Conservation (phyloP, 371 early-diverging fungal genomes). For the Actinomortierella wolfii region DNA sequence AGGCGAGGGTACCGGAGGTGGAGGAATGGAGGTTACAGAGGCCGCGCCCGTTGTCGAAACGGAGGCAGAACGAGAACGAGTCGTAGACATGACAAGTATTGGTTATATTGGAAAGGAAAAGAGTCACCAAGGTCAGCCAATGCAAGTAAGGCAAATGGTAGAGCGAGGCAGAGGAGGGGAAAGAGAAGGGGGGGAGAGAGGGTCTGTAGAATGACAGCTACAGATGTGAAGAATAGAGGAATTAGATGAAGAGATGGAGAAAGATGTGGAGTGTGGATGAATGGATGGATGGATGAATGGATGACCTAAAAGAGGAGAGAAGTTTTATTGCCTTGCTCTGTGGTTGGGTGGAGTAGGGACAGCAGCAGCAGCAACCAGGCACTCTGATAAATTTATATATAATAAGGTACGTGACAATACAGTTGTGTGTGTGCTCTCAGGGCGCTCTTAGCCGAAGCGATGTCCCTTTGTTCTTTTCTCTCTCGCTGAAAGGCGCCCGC, state of each 20-base stretch:
- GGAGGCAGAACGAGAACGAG: constrained; percentile 33
- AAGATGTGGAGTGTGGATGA: neutral
- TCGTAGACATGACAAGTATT: neutral
- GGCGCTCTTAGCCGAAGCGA: neutral
- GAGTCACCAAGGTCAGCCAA: constrained; percentile 1
- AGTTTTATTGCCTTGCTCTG: too few species aligned
- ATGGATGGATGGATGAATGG: neutral
- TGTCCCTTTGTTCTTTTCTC: neutral
- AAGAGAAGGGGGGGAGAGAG: neutral
- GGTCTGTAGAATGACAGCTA: neutral
- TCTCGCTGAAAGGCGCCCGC: neutral
- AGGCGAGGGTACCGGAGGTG: constrained; percentile 16
- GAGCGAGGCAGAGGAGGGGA: neutral
- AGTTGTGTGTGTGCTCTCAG: too few species aligned
- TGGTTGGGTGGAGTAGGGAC: too few species aligned
- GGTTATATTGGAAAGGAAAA: constrained; percentile 4
- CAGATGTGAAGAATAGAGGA: neutral
- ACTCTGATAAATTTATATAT: neutral
- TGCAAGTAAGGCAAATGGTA: neutral
- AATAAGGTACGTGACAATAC: too few species aligned
- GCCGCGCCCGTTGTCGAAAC: constrained; percentile 15
- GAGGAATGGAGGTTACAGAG: constrained; percentile 3
- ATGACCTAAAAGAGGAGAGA: neutral
- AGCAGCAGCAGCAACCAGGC: neutral
- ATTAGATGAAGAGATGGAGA: neutral